phyloP scores from a whole-genome alignment of 1,139 yeast species.

The Candida gigantensis region DNA sequence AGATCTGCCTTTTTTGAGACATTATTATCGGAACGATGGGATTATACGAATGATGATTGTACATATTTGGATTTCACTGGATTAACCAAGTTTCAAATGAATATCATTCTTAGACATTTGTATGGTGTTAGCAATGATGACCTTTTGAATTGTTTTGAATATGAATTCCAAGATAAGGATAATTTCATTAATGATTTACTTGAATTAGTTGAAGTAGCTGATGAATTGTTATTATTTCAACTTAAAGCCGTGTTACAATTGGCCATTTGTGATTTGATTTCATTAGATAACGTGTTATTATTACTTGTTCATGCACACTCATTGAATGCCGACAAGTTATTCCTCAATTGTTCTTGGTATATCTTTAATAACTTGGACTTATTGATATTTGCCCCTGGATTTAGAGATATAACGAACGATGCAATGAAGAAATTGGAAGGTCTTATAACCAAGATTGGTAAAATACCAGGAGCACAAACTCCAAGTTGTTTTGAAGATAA shows the following conservation, averaged over 20 bases:
- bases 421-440: slow-evolving; percentile 30
- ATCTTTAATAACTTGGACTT: slow-evolving; percentile 67
- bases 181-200: slow-evolving; percentile 57
- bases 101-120: slow-evolving; percentile 53
- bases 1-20: slow-evolving; percentile 70
- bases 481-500: neutral
- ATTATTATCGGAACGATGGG: slow-evolving; percentile 59
- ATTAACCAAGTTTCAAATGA: slow-evolving; percentile 46
- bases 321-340: slow-evolving; percentile 47
- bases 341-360: slow-evolving; percentile 66
- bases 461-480: slow-evolving; percentile 18
- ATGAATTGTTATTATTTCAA: slow-evolving; percentile 61
- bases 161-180: slow-evolving; percentile 22
- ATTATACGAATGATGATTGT: slow-evolving; percentile 16
- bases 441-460: slow-evolving; percentile 31
- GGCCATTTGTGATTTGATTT: slow-evolving; percentile 59
- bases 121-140: slow-evolving; percentile 53
- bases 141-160: slow-evolving; percentile 43
- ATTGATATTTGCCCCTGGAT: slow-evolving; percentile 52
- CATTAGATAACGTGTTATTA: slow-evolving; percentile 59
- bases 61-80: slow-evolving; percentile 44
- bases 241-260: slow-evolving; percentile 64
- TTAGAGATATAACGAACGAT: slow-evolving; percentile 31
- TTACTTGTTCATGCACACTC: slow-evolving; percentile 61
- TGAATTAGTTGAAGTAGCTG: slow-evolving; percentile 63